phyloP scores from a whole-genome alignment of 441 rosid species.

The Isatis lusitanica region DNA sequence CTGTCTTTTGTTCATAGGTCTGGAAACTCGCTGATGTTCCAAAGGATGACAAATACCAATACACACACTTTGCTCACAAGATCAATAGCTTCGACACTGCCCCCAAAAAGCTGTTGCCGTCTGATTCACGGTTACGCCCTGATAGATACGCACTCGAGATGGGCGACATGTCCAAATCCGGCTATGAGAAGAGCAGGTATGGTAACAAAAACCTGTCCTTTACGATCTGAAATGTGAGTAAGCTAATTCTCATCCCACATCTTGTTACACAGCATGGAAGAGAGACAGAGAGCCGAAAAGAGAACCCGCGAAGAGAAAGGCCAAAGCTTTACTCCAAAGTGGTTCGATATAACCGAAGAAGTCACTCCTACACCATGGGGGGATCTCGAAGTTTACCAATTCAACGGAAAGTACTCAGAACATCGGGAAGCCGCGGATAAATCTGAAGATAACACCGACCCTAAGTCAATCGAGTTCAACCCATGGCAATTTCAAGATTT shows the following conservation, averaged over 20 bases:
- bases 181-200: constrained; percentile 87
- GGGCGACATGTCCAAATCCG: constrained; percentile 84
- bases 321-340: constrained; percentile 66
- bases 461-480: constrained; percentile 52
- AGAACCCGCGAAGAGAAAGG: constrained; percentile 71
- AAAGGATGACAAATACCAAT: constrained; percentile 80
- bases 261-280: constrained; percentile 65
- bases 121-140: constrained; percentile 94
- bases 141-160: constrained; percentile 92
- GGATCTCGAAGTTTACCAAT: constrained; percentile 82
- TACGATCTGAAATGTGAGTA: background rate
- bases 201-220: constrained; percentile 30
- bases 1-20: constrained; percentile 48
- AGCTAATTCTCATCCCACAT: constrained; percentile 1
- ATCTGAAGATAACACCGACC: constrained; percentile 48
- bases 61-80: constrained; percentile 89
- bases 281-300: constrained; percentile 95
- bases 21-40: constrained; percentile 88
- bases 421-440: constrained; percentile 61
- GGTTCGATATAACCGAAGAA: constrained; percentile 84
- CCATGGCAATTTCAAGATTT: constrained; percentile 68
- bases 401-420: constrained; percentile 75
- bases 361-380: constrained; percentile 95
- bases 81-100: constrained; percentile 91
- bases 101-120: constrained; percentile 78